Evolutionary conservation across 305 asterid species (phyloP), one percentile per base, ranked within the genome.

Genomic region (Solanum hybrid): DNA sequence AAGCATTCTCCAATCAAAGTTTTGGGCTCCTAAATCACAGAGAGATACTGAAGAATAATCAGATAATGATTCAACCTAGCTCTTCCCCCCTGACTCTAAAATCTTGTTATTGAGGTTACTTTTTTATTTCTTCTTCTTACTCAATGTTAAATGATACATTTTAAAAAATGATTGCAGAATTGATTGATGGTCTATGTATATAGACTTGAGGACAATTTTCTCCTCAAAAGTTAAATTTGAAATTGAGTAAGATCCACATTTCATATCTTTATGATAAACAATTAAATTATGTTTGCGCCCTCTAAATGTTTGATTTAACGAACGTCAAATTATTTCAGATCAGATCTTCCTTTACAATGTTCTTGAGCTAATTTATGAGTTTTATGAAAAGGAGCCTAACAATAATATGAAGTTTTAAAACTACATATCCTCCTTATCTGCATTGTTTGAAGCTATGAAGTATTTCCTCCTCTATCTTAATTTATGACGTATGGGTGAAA

Each of bases 1-100:
- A 80, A 86, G 86, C 85, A 64, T 91, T 1, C 80, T 90, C 31
- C 88, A 35, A 78, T 94, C 98, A 27, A 95, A 91, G 87, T 95
- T 96, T 90, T 95, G 98, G 98, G 90, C 86, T 82, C 77, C 92
- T 6, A 86, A 80, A 29, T 89, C 92, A 11, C 86, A 76, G 37
- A 79, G 90, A 78, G 94, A 93, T 89, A 89, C 91, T 34, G 95
- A 91, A 84, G 92, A 92, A 51, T 19, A 82, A 14, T 38, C 85
- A 86, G 89, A 37, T 75, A 26, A 29, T 45, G 73, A 45, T 45
- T 82, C 37, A 27, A 38, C 35, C 24, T 38, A 38, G 66, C 36
- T 80, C 40, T 37, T 12, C 86, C 32, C n/a, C 35, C 31, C 31
- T 22, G 12, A 79, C 86, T 26, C 36, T 78, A 19, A 22, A 78